Evolutionary conservation across 257 asterid genomes (phyloP), one percentile per base, ranked within the genome.

Genomic region (Nicotiana attenuata): DNA sequence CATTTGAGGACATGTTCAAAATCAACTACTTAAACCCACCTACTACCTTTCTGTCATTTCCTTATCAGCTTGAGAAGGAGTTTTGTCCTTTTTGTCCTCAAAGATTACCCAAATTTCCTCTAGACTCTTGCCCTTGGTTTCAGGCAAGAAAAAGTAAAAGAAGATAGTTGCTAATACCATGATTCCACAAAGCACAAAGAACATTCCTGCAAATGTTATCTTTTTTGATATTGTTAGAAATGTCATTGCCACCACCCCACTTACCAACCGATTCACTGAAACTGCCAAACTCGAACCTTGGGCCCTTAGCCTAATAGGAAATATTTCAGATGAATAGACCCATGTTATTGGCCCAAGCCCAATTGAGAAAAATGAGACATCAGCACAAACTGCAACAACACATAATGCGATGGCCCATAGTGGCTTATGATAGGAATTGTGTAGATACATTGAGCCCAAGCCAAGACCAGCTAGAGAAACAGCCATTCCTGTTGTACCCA

Each of bases 331-430:
- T 0, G 97, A 88, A 86, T 94, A 92, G 1, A 94, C 98, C 98
- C 98, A 92, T 0, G 98, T 94, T 3, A 94, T 88, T 15, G 98
- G 97, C 82, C 98, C 97, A 71, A 93, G 94, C 87, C 98, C 98
- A 50, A 94, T 93, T 0, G 98, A 94, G 87, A 92, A 94, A 82
- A 94, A 94, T 1, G 97, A 94, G 1, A 94, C 97, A 13, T 91
- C 97, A 0, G 93, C 94, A 50, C 96, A 94, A 0, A 94, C 97
- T 0, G 97, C 89, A 0, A 91, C 82, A 7, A 92, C 93, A 24
- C 96, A 92, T 59, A 94, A 8, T 0, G 90, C 97, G 6, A 93
- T 93, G 41, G 97, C 97, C 98, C 98, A 93, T 7, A 17, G 50
- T 0, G 97, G 97, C 65, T 91, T 91, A 3, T 87, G 89, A 63